Percentiles rank a stretch among this genome's conserved stretches.
phyloP scores from a whole-genome alignment of 2,329 filamentous ascomycete species.

The Mariannaea elegans region DNA sequence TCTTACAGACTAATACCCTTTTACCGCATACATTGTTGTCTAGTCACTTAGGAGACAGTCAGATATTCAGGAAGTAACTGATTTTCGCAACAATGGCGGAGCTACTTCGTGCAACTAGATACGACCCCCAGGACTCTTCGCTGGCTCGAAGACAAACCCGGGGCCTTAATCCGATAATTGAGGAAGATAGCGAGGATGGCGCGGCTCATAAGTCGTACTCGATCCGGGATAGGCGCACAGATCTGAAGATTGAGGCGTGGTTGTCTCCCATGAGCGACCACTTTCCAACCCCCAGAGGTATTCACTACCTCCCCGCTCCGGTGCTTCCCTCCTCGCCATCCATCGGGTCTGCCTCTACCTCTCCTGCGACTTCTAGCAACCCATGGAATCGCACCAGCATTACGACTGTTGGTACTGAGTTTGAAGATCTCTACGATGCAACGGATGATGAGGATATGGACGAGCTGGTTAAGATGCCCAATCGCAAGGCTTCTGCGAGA shows the following conservation, averaged over 20 bases:
- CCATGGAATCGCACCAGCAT: slow-evolving; percentile 71
- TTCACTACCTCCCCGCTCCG: slow-evolving; percentile 70
- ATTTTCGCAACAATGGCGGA: slow-evolving; percentile 60
- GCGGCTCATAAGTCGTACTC: slow-evolving; percentile 31
- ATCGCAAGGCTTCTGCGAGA: slow-evolving; percentile 46
- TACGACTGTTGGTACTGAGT: slow-evolving; percentile 74
- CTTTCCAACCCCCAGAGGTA: slow-evolving; percentile 77
- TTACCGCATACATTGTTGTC: slow-evolving; percentile 23
- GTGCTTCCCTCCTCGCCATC: slow-evolving; percentile 70
- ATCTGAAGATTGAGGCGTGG: slow-evolving; percentile 65
- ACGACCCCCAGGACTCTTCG: slow-evolving; percentile 60
- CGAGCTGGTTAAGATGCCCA: slow-evolving; percentile 33
- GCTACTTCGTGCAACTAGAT: slow-evolving; percentile 39
- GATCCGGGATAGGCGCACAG: slow-evolving; percentile 38
- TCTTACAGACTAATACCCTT: slow-evolving; percentile 35
- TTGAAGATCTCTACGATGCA: slow-evolving; percentile 88
- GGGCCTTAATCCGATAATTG: slow-evolving; percentile 73
- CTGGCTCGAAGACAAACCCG: slow-evolving; percentile 63
- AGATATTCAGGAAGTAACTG: slow-evolving; percentile 40
- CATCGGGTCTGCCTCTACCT: slow-evolving; percentile 61
- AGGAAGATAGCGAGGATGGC: slow-evolving; percentile 59
- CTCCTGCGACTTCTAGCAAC: slow-evolving; percentile 64
- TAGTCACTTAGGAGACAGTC: slow-evolving; percentile 36
- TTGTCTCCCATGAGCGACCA: slow-evolving; percentile 68
- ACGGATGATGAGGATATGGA: slow-evolving; percentile 84